Evolutionary conservation across 2,329 filamentous ascomycete species (phyloP).

Genomic region (Lachnellula willkommii): DNA sequence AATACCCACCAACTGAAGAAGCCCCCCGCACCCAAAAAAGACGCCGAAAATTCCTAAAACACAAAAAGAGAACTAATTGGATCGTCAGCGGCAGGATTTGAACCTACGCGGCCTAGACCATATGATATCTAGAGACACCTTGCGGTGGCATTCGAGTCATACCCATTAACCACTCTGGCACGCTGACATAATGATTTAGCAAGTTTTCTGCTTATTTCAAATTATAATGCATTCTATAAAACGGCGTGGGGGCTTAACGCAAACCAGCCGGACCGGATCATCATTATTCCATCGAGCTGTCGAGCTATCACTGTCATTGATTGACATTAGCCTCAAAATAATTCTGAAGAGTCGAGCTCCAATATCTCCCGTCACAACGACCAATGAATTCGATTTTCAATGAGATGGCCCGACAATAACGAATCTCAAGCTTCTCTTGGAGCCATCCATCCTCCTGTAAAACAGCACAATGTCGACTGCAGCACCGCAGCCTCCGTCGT

Average conservation of each 20-base stretch:
- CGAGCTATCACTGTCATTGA: too few species aligned
- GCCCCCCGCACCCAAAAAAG: too few species aligned
- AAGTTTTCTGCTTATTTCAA: conserved; percentile 9
- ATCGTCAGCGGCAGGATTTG: conserved; percentile 31
- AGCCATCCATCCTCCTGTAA: too few species aligned
- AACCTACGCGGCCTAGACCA: conserved; percentile 33
- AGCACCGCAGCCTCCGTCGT: neutral
- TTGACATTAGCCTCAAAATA: neutral
- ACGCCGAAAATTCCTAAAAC: neutral
- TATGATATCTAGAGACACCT: conserved; percentile 27
- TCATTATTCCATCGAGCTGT: neutral
- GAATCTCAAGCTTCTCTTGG: too few species aligned
- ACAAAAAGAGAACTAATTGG: conserved; percentile 4
- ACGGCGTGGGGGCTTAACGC: too few species aligned
- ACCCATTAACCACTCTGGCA: conserved; percentile 34
- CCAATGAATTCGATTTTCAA: too few species aligned
- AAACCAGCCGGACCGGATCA: neutral
- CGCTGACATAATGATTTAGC: conserved; percentile 10
- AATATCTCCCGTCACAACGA: too few species aligned
- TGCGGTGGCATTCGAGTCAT: conserved; percentile 27
- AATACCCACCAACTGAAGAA: too few species aligned
- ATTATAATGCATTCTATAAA: too few species aligned
- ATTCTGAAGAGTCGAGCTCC: too few species aligned
- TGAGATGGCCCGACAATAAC: too few species aligned
- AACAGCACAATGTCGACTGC: conserved; percentile 3